These are phyloP conservation scores for Pseudogymnoascus sp. DNA, from an alignment of 2,329 filamentous ascomycete genomes.

Conservation along the genomic window DNA sequence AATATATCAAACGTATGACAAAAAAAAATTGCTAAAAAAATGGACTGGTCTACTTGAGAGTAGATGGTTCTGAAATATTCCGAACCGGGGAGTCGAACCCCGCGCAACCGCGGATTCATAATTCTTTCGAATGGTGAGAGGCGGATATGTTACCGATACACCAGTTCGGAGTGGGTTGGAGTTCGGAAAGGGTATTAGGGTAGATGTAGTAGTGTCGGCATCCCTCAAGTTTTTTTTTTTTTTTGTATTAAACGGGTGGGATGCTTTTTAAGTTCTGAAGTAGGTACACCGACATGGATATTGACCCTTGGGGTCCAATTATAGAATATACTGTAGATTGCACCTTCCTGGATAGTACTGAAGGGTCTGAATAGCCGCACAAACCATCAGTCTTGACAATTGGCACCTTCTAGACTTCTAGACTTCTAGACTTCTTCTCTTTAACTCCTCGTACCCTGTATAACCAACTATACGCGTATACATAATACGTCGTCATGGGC, in stretches of 20 bases:
- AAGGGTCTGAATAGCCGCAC: background rate
- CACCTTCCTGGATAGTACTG: constrained; percentile 1
- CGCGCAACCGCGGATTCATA: constrained; percentile 12
- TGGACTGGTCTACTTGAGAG: constrained; percentile 1
- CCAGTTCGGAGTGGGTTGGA: constrained; percentile 12
- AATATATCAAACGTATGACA: background rate
- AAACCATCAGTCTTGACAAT: background rate
- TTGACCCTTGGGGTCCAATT: background rate
- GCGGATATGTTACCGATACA: constrained; percentile 15
- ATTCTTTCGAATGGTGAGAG: constrained; percentile 9
- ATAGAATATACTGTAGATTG: background rate
- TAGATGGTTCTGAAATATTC: constrained; percentile 14
- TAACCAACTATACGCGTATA: background rate
- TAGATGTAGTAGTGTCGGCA: background rate
- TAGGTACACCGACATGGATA: background rate
- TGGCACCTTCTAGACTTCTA: background rate
- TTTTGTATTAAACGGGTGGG: background rate
- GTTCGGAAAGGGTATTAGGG: background rate
- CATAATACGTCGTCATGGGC: background rate
- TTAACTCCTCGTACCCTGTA: background rate
- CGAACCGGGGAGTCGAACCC: constrained; percentile 15
- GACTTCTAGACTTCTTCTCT: background rate
- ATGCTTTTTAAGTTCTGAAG: background rate
- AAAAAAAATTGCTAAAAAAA: constrained; percentile 10
- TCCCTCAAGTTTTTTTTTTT: background rate